Evolutionary conservation across 345 rosid species (phyloP), one percentile per base, ranked within the genome.

Genomic region (Moricandia moricandioides): DNA sequence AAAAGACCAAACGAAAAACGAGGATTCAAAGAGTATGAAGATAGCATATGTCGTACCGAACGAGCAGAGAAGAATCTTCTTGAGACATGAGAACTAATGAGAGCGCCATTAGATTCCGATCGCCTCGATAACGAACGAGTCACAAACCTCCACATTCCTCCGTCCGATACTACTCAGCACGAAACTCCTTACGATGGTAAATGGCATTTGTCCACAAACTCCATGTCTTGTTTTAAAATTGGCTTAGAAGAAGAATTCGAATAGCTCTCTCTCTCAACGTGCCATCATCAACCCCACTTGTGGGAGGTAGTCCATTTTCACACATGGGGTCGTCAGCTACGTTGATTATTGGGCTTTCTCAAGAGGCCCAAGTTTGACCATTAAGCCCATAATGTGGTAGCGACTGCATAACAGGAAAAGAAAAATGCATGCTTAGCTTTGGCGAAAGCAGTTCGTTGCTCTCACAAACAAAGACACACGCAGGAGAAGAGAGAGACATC

Each of bases 141-240:
- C 33, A 89, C 88, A 80, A 91, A 91, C 76, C 98, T 97, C 98
- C 98, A 94, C 97, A 94, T 94, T 73, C 6, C 35, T 52, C 65
- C 51, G 66, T 58, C 16, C 16, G 13, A 27, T 6, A 45, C 72
- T 66, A 67, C 68, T 75, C 47, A 17, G 24, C 74, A 62, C 64
- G 57, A 69, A 69, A 54, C 12, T 75, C 47, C 40, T 9, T 26
- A 21, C 0, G 24, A 29, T 14, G 14, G 0, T 14, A 29, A 52
- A 56, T 49, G 17, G 21, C 24, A 37, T 37, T 56, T n/a, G 65
- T 70, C 56, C 39, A 40, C 56, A 31, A 21, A 21, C 24, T 21
- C 14, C 60, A 61, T 37, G 60, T 66, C 17, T 54, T 29, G 29
- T 54, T 54, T 54, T 4, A 7, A 18, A 54, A 54, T 18, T 21